Percentiles rank a stretch among this genome's conserved stretches.
Conservation (phyloP, 495 filamentous ascomycete species). For the Darksidea phi region DNA sequence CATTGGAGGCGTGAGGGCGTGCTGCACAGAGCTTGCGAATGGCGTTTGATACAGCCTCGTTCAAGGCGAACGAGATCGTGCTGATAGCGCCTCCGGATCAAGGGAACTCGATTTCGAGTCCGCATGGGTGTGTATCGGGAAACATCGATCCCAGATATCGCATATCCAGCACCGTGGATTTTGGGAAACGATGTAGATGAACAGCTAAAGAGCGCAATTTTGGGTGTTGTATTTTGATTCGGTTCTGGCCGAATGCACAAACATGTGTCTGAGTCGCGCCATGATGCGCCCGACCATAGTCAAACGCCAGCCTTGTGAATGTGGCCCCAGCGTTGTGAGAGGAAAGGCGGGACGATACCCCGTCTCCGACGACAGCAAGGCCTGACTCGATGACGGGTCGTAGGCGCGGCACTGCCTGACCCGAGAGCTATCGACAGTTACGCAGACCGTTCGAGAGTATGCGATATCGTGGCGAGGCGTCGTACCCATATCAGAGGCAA, state of each 20-base stretch:
- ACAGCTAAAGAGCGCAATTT: slow-evolving; percentile 5
- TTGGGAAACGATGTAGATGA: slow-evolving; percentile 10
- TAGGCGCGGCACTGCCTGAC: no score
- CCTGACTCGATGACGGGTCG: neutral
- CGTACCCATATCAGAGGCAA: no score
- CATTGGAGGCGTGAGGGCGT: neutral
- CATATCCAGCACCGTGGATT: slow-evolving; percentile 3
- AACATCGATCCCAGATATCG: neutral
- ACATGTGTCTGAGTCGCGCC: slow-evolving; percentile 6
- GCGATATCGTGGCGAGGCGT: no score
- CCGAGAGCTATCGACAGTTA: no score
- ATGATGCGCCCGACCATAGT: no score
- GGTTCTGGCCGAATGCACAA: neutral
- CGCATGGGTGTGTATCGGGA: neutral
- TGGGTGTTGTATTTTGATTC: slow-evolving; percentile 21
- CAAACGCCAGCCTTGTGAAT: no score
- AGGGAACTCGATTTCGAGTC: slow-evolving; percentile 5
- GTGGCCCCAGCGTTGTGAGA: neutral
- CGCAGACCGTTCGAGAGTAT: no score
- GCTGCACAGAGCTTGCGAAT: slow-evolving; percentile 10
- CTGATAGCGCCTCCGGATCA: slow-evolving; percentile 19
- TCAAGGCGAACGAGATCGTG: slow-evolving; percentile 11
- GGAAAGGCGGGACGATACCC: slow-evolving; percentile 13
- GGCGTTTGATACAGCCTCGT: slow-evolving; percentile 13
- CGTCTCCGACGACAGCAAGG: slow-evolving; percentile 5